Evolutionary conservation across 2,329 filamentous ascomycete species (phyloP).

Genomic region (Aspergillus candidus): DNA sequence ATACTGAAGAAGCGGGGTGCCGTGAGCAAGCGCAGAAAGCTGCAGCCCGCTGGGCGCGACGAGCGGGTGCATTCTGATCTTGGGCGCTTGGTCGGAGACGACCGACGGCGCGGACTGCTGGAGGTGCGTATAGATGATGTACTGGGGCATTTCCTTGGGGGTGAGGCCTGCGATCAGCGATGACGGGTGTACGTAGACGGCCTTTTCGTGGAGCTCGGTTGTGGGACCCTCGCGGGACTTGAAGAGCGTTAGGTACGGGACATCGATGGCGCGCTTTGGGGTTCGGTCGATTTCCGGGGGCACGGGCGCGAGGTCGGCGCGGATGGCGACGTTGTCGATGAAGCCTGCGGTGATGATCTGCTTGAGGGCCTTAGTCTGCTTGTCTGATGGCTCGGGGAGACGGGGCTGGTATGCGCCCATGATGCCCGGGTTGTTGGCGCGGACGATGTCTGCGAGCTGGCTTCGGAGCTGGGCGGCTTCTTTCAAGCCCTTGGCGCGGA

Average conservation of each 20-base stretch:
- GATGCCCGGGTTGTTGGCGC: conserved; percentile 58
- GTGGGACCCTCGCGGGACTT: conserved; percentile 50
- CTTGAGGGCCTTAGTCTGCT: conserved; percentile 72
- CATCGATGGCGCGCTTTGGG: conserved; percentile 80
- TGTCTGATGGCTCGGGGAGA: conserved; percentile 57
- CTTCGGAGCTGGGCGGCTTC: conserved; percentile 77
- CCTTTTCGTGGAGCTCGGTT: conserved; percentile 50
- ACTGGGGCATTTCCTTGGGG: conserved; percentile 71
- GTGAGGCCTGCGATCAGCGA: conserved; percentile 69
- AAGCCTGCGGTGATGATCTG: conserved; percentile 90
- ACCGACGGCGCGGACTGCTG: conserved; percentile 58
- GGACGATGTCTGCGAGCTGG: conserved; percentile 77
- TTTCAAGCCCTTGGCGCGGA: conserved; percentile 78
- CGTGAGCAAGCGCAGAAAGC: conserved; percentile 71
- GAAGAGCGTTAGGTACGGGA: conserved; percentile 82
- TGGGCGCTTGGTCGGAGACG: conserved; percentile 54
- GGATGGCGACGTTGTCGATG: conserved; percentile 88
- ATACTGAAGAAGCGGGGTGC: conserved; percentile 75
- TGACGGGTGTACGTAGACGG: conserved; percentile 81
- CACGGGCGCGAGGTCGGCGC: conserved; percentile 74
- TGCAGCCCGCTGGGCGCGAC: conserved; percentile 71
- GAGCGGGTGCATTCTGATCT: conserved; percentile 82
- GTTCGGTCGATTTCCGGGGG: conserved; percentile 63
- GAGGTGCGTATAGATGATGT: conserved; percentile 80
- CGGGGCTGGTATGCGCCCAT: conserved; percentile 37